Evolutionary conservation across 2,329 filamentous ascomycete species (phyloP).

Genomic region (Xylariaceae sp.): DNA sequence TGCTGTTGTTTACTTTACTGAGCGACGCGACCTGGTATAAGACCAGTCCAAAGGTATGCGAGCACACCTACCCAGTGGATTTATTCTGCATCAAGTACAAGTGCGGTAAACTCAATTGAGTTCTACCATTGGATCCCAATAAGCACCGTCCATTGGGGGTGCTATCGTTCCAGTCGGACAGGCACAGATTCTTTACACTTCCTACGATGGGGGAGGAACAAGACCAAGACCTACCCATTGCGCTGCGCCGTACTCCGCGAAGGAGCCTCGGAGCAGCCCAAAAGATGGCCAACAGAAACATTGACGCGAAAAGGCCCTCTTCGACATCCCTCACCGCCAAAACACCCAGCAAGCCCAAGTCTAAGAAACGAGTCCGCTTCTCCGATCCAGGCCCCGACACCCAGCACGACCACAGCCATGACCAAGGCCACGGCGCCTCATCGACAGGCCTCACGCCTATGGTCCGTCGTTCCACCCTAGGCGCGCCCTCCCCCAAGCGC

Average conservation of each 20-base stretch:
- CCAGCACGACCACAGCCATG: constrained; percentile 16
- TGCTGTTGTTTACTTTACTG: background rate
- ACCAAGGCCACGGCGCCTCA: constrained; percentile 12
- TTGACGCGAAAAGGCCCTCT: constrained; percentile 9
- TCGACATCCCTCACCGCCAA: constrained; percentile 12
- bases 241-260: constrained; percentile 51
- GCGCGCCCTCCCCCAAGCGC: constrained; percentile 29
- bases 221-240: constrained; percentile 43
- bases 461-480: constrained; percentile 47
- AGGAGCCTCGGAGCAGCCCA: constrained; percentile 25
- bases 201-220: constrained; percentile 14
- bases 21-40: background rate
- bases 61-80: background rate
- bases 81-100: background rate
- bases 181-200: background rate
- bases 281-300: constrained; percentile 11
- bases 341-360: constrained; percentile 26
- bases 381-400: constrained; percentile 49
- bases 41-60: background rate
- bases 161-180: background rate
- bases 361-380: constrained; percentile 52
- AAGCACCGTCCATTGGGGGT: too few relatives aligned
- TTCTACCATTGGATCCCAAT: background rate
- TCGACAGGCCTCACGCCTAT: constrained; percentile 57
- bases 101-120: background rate